A percentile compares a stretch with the other conserved stretches of the same genome.
Evolutionary conservation across 2,329 filamentous ascomycete genomes (phyloP).

Genomic region (Aspergillus ruber): DNA sequence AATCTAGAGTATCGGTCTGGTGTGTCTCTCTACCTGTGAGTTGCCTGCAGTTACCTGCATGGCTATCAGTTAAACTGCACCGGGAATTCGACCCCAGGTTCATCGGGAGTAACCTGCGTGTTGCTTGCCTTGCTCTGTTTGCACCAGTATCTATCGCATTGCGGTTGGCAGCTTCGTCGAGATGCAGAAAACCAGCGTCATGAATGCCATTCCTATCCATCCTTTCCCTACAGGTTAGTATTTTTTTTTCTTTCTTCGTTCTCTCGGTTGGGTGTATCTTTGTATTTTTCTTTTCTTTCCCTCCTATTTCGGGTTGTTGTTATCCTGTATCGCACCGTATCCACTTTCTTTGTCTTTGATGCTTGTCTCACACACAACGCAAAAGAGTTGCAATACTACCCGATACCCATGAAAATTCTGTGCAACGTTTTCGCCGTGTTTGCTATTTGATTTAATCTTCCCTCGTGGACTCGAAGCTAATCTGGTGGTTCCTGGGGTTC

Average conservation of each 20-base stretch:
- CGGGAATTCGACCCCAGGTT: background rate
- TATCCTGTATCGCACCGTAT: background rate
- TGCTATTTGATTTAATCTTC: background rate
- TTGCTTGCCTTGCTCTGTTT: background rate
- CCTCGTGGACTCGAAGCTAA: background rate
- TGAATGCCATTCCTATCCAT: slow-evolving; percentile 9
- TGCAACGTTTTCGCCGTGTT: background rate
- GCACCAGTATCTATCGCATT: background rate
- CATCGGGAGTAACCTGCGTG: slow-evolving; percentile 13
- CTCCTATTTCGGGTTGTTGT: no score
- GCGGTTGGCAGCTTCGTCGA: background rate
- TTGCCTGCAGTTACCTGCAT: background rate
- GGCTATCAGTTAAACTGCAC: background rate
- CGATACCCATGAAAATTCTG: background rate
- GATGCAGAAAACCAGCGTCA: background rate
- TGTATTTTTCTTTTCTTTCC: no score
- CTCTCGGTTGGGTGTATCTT: background rate
- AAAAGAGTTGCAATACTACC: background rate
- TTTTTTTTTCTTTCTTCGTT: background rate
- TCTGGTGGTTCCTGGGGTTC: background rate
- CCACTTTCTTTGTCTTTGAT: background rate
- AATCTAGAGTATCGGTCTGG: background rate
- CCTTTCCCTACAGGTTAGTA: slow-evolving; percentile 22
- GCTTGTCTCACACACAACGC: background rate
- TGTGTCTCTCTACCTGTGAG: background rate